These are phyloP conservation scores for Schizophyllum commune DNA, from an alignment of 1,284 basidiomycete genomes.

Conservation along the genomic window DNA sequence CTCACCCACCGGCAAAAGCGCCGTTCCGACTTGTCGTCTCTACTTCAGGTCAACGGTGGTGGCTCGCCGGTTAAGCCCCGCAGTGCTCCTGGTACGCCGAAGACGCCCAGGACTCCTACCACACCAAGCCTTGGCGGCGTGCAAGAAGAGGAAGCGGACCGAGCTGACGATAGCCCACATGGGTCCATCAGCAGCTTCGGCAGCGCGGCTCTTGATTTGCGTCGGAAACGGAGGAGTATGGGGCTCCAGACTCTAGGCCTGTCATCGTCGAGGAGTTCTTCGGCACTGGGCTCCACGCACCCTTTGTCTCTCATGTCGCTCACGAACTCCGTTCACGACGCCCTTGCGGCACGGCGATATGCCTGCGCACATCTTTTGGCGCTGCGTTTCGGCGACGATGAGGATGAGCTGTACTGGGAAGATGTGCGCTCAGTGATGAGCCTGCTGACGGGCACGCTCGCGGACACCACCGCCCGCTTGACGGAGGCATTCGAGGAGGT, in stretches of 20 bases:
- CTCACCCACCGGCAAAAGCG: conserved; percentile 41
- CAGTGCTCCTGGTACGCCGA: conserved; percentile 46
- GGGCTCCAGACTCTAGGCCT: conserved; percentile 41
- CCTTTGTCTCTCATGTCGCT: conserved; percentile 59
- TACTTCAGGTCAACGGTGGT: conserved; percentile 28
- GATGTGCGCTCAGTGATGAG: conserved; percentile 67
- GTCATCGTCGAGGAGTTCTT: conserved; percentile 46
- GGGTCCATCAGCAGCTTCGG: conserved; percentile 38
- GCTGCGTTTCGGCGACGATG: conserved; percentile 55
- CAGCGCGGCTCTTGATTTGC: conserved; percentile 49
- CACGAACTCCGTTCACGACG: conserved; percentile 44
- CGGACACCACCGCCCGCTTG: conserved; percentile 54
- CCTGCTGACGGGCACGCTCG: conserved; percentile 55
- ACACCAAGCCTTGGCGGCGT: conserved; percentile 27
- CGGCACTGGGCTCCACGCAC: conserved; percentile 51
- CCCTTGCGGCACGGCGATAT: conserved; percentile 63
- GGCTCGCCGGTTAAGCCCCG: conserved; percentile 20
- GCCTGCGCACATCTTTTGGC: conserved; percentile 71
- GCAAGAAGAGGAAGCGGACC: conserved; percentile 29
- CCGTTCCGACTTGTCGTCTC: conserved; percentile 42
- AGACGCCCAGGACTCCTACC: not conserved
- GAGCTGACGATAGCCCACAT: conserved; percentile 18
- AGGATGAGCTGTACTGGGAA: conserved; percentile 72
- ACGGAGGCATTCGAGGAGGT: conserved; percentile 51
- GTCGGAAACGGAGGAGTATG: conserved; percentile 40